phyloP scores from a whole-genome alignment of 305 asterid genomes.

The Fraxinus angustifolia region DNA sequence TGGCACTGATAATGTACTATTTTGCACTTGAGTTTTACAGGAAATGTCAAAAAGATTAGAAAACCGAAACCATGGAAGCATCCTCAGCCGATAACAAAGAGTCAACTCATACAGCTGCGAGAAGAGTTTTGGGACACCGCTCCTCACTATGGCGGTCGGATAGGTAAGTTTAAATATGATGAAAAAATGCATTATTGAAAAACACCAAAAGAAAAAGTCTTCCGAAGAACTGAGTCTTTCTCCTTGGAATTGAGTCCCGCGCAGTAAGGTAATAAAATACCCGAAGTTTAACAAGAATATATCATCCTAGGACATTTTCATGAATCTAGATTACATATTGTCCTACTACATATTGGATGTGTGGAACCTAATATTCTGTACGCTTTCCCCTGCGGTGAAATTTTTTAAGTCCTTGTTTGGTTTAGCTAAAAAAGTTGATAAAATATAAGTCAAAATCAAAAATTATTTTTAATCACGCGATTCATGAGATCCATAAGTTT shows the following conservation, averaged over 20 bases:
- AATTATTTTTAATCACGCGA: no score
- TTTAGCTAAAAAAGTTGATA: no score
- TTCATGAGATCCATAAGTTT: no score
- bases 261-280: not conserved
- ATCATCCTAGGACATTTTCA: not conserved
- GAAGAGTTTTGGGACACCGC: conserved; percentile 97
- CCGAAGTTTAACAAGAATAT: not conserved
- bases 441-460: no score
- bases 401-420: no score
- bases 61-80: conserved; percentile 91
- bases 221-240: not conserved
- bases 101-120: conserved; percentile 72
- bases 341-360: no score
- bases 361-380: no score
- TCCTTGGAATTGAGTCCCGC: not conserved
- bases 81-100: conserved; percentile 75
- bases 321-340: not conserved
- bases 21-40: conserved; percentile 27
- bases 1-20: conserved; percentile 1
- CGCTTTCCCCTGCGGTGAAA: no score
- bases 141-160: conserved; percentile 83
- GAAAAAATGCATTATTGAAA: not conserved
- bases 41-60: conserved; percentile 42
- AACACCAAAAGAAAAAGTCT: not conserved
- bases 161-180: conserved; percentile 38